These are phyloP conservation scores for Linderniella brevidens DNA, from an alignment of 257 asterid species.

Conservation along the genomic window DNA sequence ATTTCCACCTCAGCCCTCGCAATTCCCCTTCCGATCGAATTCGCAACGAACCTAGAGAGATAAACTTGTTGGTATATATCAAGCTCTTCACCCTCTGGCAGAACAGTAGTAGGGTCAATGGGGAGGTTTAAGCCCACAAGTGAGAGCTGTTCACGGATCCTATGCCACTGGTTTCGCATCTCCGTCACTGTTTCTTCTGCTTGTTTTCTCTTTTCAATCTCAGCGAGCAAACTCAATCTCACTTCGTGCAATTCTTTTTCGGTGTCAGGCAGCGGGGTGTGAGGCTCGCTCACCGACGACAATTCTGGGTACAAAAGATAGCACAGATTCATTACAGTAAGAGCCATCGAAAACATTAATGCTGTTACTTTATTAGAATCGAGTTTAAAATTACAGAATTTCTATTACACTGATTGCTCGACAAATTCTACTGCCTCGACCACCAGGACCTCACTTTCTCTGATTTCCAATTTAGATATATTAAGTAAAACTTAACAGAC, in stretches of 20 bases:
- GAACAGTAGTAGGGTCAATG: slow-evolving; percentile 23
- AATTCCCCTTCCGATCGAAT: slow-evolving; percentile 70
- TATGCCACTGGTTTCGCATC: slow-evolving; percentile 54
- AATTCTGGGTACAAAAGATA: slow-evolving; percentile 32
- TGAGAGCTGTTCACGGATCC: slow-evolving; percentile 36
- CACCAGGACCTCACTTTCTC: too few relatives aligned
- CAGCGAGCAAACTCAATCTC: slow-evolving; percentile 54
- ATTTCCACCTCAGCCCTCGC: slow-evolving; percentile 81
- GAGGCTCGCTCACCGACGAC: slow-evolving; percentile 52
- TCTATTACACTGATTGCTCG: too few relatives aligned
- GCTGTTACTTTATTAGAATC: too few relatives aligned
- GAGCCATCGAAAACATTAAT: too few relatives aligned
- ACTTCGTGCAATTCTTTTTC: slow-evolving; percentile 67
- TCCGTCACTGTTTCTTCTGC: slow-evolving; percentile 55
- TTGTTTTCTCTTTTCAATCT: slow-evolving; percentile 74
- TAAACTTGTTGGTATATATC: slow-evolving; percentile 49
- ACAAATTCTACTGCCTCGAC: too few relatives aligned
- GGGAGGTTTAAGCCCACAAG: slow-evolving; percentile 63
- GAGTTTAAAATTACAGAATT: too few relatives aligned
- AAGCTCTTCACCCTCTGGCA: slow-evolving; percentile 30
- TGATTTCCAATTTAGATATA: too few relatives aligned
- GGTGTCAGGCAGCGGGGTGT: slow-evolving; percentile 23
- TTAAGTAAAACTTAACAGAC: too few relatives aligned
- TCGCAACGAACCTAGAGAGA: slow-evolving; percentile 53
- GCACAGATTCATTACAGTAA: too few relatives aligned